Evolutionary conservation across 371 early-diverging fungal genomes (phyloP), one percentile per base, ranked within the genome.

Genomic region (Lichtheimia ornata): DNA sequence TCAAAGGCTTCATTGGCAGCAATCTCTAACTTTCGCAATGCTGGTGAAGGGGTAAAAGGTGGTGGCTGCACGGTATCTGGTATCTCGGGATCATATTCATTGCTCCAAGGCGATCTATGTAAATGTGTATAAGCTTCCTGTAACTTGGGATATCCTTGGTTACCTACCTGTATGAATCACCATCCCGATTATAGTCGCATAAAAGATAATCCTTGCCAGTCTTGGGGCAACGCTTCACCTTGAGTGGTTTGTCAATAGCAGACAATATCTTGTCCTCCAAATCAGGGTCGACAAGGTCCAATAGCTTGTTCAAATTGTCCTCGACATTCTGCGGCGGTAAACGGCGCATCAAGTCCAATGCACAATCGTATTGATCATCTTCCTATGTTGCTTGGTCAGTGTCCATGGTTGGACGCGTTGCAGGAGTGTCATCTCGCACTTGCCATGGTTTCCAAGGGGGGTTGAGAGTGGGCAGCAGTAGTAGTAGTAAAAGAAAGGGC

Each of bases 131-230:
- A n/a, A n/a, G n/a, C n/a, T n/a, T n/a, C n/a, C n/a, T n/a, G n/a
- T n/a, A n/a, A n/a, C n/a, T n/a, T n/a, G 11, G 13, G 42, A 45
- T 17, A 17, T 5, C 18, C 35, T 51, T 57, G 15, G 41, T 11
- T n/a, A 25, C 40, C 53, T 45, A 90, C 95, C 98, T 82, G 74
- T 94, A 96, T 22, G 94, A 93, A 70, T 96, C 93, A 3, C 94
- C 94, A 78, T 97, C 97, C 43, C 97, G 85, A 81, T 98, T 98
- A 74, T 97, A 98, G 69, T 97, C 97, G 64, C 95, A 96, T 6
- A 90, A 69, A 17, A 98, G 82, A 64, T 93, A 98, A 49, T 95
- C 94, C 54, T 81, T 87, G 18, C 94, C 94, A 14, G 90, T 82
- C 61, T 77, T 73, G 25, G 63, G 54, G 66, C 97, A 97, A 24